These are phyloP conservation scores for Zygoascus hellenicus DNA, from an alignment of 1,139 yeast species.

Conservation along the genomic window DNA sequence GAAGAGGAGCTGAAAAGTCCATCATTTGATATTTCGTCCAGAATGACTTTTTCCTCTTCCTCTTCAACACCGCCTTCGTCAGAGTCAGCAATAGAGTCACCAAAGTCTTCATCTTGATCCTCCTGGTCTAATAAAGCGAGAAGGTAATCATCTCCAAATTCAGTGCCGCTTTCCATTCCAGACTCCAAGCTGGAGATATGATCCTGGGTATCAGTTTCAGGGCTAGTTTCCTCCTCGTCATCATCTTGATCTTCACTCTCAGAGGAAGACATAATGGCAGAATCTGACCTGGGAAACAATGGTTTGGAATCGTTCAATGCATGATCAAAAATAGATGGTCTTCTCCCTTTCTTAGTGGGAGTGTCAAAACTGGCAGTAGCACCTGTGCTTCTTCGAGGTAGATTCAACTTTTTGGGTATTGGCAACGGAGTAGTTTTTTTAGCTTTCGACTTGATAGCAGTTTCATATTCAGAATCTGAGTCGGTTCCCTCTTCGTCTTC, in stretches of 20 bases:
- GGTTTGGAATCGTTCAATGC: constrained; percentile 12
- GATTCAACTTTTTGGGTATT: constrained; percentile 3
- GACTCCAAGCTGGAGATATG: constrained; percentile 9
- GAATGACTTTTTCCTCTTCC: constrained; percentile 36
- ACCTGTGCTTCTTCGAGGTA: background rate
- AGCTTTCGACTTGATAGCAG: constrained; percentile 5
- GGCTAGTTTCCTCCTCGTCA: constrained; percentile 16
- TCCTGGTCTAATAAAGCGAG: constrained; percentile 25
- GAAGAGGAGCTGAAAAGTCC: constrained; percentile 23
- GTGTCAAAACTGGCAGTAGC: constrained; percentile 1
- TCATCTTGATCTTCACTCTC: constrained; percentile 19
- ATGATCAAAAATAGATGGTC: constrained; percentile 14
- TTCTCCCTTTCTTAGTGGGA: background rate
- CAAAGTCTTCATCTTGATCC: constrained; percentile 31
- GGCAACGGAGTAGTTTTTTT: constrained; percentile 5
- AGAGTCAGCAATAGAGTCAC: constrained; percentile 27
- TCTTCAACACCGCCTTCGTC: constrained; percentile 29
- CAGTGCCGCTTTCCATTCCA: constrained; percentile 11
- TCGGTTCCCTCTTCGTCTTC: constrained; percentile 8
- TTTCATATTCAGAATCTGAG: constrained; percentile 3
- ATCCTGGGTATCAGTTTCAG: constrained; percentile 11
- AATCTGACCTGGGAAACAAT: constrained; percentile 9
- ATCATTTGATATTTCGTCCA: constrained; percentile 29
- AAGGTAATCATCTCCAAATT: constrained; percentile 25
- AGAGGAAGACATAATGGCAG: constrained; percentile 7